phyloP scores from a whole-genome alignment of 2,329 filamentous ascomycete species.

The Alternaria triticina region DNA sequence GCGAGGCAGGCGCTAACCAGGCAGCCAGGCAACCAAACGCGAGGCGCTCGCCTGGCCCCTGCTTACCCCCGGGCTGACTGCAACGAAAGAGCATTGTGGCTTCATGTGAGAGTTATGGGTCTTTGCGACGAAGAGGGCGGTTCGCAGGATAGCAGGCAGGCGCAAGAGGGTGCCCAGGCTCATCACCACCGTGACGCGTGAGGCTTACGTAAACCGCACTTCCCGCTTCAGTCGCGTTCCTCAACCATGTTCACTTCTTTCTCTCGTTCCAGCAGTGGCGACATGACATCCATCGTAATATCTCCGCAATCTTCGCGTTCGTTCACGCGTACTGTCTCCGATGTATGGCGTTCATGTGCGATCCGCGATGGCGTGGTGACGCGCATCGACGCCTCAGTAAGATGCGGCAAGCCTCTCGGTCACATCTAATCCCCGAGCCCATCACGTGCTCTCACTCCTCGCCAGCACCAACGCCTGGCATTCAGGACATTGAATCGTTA shows the following conservation, averaged over 20 bases:
- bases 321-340: neutral
- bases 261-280: neutral
- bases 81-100: neutral
- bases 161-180: neutral
- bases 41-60: constrained; percentile 1
- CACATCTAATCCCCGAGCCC: constrained; percentile 4
- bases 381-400: neutral
- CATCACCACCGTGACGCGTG: neutral
- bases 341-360: neutral
- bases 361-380: neutral
- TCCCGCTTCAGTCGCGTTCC: neutral
- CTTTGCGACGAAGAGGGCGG: neutral
- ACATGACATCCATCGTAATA: neutral
- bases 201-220: neutral
- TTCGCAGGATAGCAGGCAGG: neutral
- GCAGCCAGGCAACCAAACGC: constrained; percentile 3
- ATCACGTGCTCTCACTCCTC: neutral
- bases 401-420: neutral
- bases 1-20: neutral
- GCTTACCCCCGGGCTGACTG: neutral
- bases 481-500: neutral
- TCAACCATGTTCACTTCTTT: neutral
- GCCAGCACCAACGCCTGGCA: neutral
- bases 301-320: neutral
- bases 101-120: neutral